Conservation (phyloP, 495 filamentous ascomycete genomes). For the Hyaloscypha hepaticicola region DNA sequence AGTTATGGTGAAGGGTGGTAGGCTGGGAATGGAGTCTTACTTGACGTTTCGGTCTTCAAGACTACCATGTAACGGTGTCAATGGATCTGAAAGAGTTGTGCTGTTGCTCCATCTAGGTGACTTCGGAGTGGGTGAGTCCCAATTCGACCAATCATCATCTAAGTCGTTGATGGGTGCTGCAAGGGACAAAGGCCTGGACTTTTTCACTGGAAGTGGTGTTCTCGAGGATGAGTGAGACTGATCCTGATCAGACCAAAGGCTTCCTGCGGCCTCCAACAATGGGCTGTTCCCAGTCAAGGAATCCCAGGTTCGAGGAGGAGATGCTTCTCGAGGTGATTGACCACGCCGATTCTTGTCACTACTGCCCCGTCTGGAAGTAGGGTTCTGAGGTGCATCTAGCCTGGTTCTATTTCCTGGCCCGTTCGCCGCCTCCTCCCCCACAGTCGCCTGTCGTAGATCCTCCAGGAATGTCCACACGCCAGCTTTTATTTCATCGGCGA, state of each 20-base stretch:
- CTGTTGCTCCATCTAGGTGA: conserved; percentile 51
- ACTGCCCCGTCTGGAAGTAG: conserved; percentile 32
- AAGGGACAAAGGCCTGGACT: conserved; percentile 34
- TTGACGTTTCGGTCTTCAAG: conserved; percentile 53
- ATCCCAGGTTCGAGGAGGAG: conserved; percentile 28
- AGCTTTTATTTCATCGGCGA: conserved; percentile 84
- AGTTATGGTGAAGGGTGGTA: conserved; percentile 5
- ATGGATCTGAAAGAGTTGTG: conserved; percentile 37
- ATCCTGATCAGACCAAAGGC: conserved; percentile 22
- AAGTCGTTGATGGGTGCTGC: conserved; percentile 45
- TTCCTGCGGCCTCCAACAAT: conserved; percentile 36
- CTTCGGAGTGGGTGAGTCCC: conserved; percentile 59
- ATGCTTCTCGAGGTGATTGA: conserved; percentile 37
- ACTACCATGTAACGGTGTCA: conserved; percentile 47
- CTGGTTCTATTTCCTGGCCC: conserved; percentile 47
- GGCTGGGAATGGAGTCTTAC: conserved; percentile 40
- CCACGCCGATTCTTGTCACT: conserved; percentile 39
- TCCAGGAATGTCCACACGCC: conserved; percentile 97
- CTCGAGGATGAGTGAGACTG: conserved; percentile 2
- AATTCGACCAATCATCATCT: conserved; percentile 72
- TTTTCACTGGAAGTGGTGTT: conserved; percentile 2
- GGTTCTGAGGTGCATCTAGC: conserved; percentile 36
- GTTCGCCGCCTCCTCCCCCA: conserved; percentile 83
- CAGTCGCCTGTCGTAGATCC: conserved; percentile 89
- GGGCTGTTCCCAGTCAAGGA: conserved; percentile 37